Conservation (phyloP, 768 basidiomycete genomes). For the Rhizopogon rudus region DNA sequence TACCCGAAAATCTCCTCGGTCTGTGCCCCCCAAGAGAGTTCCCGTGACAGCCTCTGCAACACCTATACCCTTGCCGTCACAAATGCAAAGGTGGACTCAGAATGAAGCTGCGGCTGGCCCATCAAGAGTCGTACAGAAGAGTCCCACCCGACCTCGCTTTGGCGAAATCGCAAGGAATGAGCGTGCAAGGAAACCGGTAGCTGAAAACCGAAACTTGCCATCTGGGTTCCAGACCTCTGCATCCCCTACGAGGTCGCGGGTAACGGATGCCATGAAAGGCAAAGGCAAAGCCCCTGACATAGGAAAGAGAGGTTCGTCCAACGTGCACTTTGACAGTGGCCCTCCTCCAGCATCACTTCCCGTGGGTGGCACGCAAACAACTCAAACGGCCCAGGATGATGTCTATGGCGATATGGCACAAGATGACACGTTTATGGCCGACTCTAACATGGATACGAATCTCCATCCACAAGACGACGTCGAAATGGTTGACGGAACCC, state of each 20-base stretch:
- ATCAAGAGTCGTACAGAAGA: constrained; percentile 27
- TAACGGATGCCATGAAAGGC: constrained; percentile 8
- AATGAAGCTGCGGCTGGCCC: constrained; percentile 19
- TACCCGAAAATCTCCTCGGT: constrained; percentile 36
- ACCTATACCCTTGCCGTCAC: constrained; percentile 34
- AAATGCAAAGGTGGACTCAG: constrained; percentile 33
- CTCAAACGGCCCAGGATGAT: constrained; percentile 15
- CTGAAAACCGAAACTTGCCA: constrained; percentile 17
- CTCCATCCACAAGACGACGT: constrained; percentile 27
- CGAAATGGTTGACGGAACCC: constrained; percentile 26
- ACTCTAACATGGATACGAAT: constrained; percentile 15
- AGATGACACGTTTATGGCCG: constrained; percentile 7
- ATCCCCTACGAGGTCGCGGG: constrained; percentile 10
- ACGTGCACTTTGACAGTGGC: background rate
- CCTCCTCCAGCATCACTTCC: constrained; percentile 14
- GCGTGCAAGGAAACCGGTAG: constrained; percentile 11
- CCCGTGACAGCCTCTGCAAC: constrained; percentile 34
- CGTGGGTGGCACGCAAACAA: constrained; percentile 16
- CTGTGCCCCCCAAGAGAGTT: constrained; percentile 31
- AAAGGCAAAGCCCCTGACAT: constrained; percentile 9
- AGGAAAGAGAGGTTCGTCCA: background rate
- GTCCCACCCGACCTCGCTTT: constrained; percentile 34
- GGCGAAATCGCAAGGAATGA: constrained; percentile 21
- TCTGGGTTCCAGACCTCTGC: constrained; percentile 20
- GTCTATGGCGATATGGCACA: constrained; percentile 12